Evolutionary conservation across 2,329 filamentous ascomycete genomes (phyloP).

Genomic region (Lecanicillium sp.): DNA sequence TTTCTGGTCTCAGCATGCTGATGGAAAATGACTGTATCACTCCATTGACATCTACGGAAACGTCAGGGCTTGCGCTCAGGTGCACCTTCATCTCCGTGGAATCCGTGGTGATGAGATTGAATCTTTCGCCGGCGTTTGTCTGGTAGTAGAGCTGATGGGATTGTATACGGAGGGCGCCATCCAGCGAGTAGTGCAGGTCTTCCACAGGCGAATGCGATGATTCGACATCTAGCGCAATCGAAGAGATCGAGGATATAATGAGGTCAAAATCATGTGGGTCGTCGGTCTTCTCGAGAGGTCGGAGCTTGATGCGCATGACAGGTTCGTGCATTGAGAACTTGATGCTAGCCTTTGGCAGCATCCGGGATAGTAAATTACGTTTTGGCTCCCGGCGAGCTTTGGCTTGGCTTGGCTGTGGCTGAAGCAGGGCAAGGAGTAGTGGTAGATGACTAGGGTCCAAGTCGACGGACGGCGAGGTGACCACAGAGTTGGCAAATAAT

Average conservation of each 20-base stretch:
- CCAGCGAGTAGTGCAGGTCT: constrained; percentile 79
- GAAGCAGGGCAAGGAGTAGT: constrained; percentile 69
- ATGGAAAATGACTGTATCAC: constrained; percentile 81
- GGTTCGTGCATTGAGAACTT: constrained; percentile 97
- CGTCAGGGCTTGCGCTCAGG: constrained; percentile 75
- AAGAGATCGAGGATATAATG: constrained; percentile 91
- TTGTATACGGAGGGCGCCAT: constrained; percentile 73
- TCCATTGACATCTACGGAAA: constrained; percentile 72
- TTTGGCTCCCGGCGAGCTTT: constrained; percentile 35
- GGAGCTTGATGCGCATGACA: constrained; percentile 81
- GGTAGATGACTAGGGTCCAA: constrained; percentile 88
- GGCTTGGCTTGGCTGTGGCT: constrained; percentile 37
- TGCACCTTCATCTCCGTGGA: constrained; percentile 81
- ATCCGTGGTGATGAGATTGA: constrained; percentile 83
- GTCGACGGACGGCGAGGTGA: constrained; percentile 92
- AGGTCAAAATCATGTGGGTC: constrained; percentile 83
- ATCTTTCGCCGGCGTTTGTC: constrained; percentile 71
- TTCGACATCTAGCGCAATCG: constrained; percentile 85
- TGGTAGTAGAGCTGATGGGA: constrained; percentile 93
- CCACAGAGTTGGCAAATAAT: constrained; percentile 88
- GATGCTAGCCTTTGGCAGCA: constrained; percentile 87
- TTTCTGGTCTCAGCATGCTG: constrained; percentile 85
- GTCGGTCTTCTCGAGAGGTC: constrained; percentile 59
- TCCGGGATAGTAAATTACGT: constrained; percentile 73
- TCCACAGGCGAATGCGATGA: constrained; percentile 87